These are phyloP conservation scores for Fusarium keratoplasticum DNA, from an alignment of 2,329 filamentous ascomycete species.

Conservation along the genomic window DNA sequence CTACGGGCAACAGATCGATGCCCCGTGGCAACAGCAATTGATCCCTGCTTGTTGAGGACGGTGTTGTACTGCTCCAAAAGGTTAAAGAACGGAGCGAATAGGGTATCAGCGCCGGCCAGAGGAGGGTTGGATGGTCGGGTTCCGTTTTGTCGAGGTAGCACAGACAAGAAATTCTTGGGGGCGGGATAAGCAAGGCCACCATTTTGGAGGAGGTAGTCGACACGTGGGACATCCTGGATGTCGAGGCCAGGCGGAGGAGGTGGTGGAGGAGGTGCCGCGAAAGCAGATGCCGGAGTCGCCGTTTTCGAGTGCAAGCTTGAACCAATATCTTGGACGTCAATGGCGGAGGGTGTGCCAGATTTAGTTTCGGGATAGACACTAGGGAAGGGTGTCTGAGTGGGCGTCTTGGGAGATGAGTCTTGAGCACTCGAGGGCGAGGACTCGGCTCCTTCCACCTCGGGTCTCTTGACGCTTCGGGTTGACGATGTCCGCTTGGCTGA, in stretches of 20 bases:
- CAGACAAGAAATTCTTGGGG: slow-evolving; percentile 78
- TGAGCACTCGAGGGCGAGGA: slow-evolving; percentile 60
- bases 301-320: slow-evolving; percentile 51
- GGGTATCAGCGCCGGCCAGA: slow-evolving; percentile 73
- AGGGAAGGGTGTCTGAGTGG: slow-evolving; percentile 66
- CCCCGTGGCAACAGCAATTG: slow-evolving; percentile 92
- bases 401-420: slow-evolving; percentile 71
- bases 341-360: slow-evolving; percentile 49
- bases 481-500: slow-evolving; percentile 55
- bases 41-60: slow-evolving; percentile 86
- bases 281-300: slow-evolving; percentile 51
- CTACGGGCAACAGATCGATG: slow-evolving; percentile 94
- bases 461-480: slow-evolving; percentile 46
- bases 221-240: slow-evolving; percentile 78
- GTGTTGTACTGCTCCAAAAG: slow-evolving; percentile 87
- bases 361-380: slow-evolving; percentile 56
- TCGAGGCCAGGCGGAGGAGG: slow-evolving; percentile 82
- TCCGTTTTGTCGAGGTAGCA: slow-evolving; percentile 67
- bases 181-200: slow-evolving; percentile 81
- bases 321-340: slow-evolving; percentile 51
- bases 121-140: slow-evolving; percentile 72
- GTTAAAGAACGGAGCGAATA: slow-evolving; percentile 86
- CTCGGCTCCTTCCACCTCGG: slow-evolving; percentile 58
- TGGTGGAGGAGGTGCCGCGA: slow-evolving; percentile 61
- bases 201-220: slow-evolving; percentile 92